A percentile compares a stretch with the other conserved stretches of the same genome.
Conservation (phyloP, 2,329 filamentous ascomycete species). For the Xylaria sp. region DNA sequence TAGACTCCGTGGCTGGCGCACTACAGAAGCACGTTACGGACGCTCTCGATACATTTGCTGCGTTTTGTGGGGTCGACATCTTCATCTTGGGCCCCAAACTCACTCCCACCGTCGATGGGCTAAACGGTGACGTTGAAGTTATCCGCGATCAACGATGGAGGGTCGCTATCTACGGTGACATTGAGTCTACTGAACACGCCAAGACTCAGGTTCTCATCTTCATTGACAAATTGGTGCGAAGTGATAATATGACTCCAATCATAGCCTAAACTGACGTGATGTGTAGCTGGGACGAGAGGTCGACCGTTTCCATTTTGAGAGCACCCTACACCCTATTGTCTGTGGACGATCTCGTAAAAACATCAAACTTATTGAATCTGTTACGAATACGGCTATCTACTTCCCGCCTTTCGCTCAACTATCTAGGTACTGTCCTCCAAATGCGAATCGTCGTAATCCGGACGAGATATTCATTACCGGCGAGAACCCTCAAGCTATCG, state of each 20-base stretch:
- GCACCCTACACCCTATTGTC: constrained; percentile 82
- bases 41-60: constrained; percentile 84
- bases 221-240: constrained; percentile 87
- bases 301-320: constrained; percentile 42
- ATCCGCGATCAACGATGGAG: constrained; percentile 89
- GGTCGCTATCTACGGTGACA: constrained; percentile 92
- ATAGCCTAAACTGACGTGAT: constrained; percentile 28
- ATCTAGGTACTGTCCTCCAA: constrained; percentile 86
- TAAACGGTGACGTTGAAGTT: constrained; percentile 80
- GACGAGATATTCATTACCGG: constrained; percentile 96
- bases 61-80: constrained; percentile 92
- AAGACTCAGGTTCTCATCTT: constrained; percentile 96
- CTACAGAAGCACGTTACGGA: constrained; percentile 79
- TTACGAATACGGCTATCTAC: constrained; percentile 95
- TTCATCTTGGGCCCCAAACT: constrained; percentile 93
- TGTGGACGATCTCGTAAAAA: constrained; percentile 95
- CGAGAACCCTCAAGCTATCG: constrained; percentile 81
- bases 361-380: constrained; percentile 96
- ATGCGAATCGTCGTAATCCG: constrained; percentile 80
- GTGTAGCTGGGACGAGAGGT: constrained; percentile 40
- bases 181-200: constrained; percentile 93
- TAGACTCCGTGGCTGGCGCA: constrained; percentile 70
- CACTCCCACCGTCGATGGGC: constrained; percentile 74
- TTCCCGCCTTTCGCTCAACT: constrained; percentile 94
- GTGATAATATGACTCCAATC: constrained; percentile 2